These are phyloP conservation scores for Debaryomyces tyrocola DNA, from an alignment of 805 yeast genomes.

Conservation along the genomic window DNA sequence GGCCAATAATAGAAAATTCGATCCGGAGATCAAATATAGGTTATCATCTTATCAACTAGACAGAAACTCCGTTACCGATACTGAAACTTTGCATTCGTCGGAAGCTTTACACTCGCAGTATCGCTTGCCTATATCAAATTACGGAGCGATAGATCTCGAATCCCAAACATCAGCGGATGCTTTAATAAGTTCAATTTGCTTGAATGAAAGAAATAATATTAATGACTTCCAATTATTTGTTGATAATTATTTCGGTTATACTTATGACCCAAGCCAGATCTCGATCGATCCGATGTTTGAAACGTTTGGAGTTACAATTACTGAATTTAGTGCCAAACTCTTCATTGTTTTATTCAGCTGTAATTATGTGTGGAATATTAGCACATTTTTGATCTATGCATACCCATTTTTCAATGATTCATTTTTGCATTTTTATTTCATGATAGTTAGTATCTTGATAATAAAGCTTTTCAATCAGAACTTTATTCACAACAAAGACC, in stretches of 20 bases:
- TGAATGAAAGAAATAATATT: not conserved
- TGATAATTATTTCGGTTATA: conserved; percentile 21
- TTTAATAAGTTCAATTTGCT: not conserved
- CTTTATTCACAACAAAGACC: conserved; percentile 11
- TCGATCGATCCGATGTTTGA: conserved; percentile 26
- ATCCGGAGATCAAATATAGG: not conserved
- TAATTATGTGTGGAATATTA: conserved; percentile 17
- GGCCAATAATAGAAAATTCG: not conserved
- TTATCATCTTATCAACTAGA: not conserved
- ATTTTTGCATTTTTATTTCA: conserved; percentile 1
- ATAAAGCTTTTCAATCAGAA: conserved; percentile 21
- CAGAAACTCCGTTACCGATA: not conserved
- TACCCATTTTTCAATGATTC: conserved; percentile 5
- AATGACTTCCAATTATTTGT: conserved; percentile 11
- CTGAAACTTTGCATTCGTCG: not conserved
- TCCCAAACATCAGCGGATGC: not conserved
- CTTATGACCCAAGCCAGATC: conserved; percentile 19
- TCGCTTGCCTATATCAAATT: not conserved
- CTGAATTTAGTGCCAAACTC: conserved; percentile 10
- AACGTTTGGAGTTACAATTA: conserved; percentile 16
- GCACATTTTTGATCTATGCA: conserved; percentile 12
- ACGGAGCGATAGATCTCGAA: not conserved
- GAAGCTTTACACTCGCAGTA: not conserved
- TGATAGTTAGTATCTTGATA: conserved; percentile 7
- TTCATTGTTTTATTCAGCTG: conserved; percentile 10